Conservation (phyloP, 495 filamentous ascomycete genomes). For the Choiromyces venosus region DNA sequence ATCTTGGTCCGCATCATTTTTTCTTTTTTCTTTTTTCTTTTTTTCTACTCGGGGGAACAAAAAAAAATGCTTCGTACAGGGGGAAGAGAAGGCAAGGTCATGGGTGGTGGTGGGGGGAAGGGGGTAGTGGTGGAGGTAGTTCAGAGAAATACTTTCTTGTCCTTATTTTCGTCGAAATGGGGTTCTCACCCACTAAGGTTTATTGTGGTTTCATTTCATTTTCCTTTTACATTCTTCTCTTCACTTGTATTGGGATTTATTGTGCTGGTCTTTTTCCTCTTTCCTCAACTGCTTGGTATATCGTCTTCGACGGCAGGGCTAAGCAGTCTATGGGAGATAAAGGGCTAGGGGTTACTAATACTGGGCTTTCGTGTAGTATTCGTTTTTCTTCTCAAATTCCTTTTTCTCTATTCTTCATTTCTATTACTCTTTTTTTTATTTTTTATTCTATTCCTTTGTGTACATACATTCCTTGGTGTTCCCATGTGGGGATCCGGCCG, state of each 20-base stretch:
- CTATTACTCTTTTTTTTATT: slow-evolving; percentile 31
- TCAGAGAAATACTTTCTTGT: slow-evolving; percentile 39
- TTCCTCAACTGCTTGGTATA: background rate
- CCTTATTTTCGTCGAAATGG: slow-evolving; percentile 29
- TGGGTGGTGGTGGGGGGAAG: slow-evolving; percentile 34
- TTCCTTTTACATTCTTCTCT: slow-evolving; percentile 36
- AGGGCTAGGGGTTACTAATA: background rate
- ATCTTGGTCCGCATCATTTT: slow-evolving; percentile 25
- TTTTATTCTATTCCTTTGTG: slow-evolving; percentile 24
- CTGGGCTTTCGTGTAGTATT: slow-evolving; percentile 35
- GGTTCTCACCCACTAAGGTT: background rate
- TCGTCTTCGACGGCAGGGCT: background rate
- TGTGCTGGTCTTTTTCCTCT: background rate
- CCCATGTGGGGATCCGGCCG: slow-evolving; percentile 7
- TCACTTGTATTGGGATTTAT: background rate
- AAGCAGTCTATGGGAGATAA: background rate
- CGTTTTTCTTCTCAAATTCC: slow-evolving; percentile 26
- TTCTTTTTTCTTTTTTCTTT: slow-evolving; percentile 18
- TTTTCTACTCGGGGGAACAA: background rate
- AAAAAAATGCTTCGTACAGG: background rate
- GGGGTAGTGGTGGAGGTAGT: slow-evolving; percentile 37
- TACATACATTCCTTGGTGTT: slow-evolving; percentile 25
- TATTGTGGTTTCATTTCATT: slow-evolving; percentile 3
- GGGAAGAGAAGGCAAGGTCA: background rate
- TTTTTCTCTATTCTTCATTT: slow-evolving; percentile 24